Percentiles rank a stretch among this genome's conserved stretches.
These are phyloP conservation scores for Epichloe aotearoae DNA, from an alignment of 2,329 filamentous ascomycete genomes.

Conservation along the genomic window DNA sequence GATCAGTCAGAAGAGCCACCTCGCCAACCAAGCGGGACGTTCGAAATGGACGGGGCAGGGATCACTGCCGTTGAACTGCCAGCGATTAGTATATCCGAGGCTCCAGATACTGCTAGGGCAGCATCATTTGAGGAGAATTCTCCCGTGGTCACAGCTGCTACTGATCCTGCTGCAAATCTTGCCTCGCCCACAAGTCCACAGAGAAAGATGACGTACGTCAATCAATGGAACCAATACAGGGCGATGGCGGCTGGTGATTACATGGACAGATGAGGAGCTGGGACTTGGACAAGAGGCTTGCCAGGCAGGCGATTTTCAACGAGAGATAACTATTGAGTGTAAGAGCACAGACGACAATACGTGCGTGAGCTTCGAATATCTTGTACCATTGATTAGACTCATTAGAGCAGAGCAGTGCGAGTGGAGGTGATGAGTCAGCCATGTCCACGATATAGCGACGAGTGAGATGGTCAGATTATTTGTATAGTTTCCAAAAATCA, in stretches of 20 bases:
- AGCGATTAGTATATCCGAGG: conserved; percentile 10
- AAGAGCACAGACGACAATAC: too few species aligned
- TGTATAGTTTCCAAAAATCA: too few species aligned
- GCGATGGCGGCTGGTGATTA: conserved; percentile 1
- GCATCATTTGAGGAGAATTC: neutral
- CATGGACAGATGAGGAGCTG: neutral
- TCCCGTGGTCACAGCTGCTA: conserved; percentile 5
- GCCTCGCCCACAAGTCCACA: conserved; percentile 17
- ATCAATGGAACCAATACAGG: conserved; percentile 23
- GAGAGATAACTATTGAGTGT: too few species aligned
- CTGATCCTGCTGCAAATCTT: conserved; percentile 23
- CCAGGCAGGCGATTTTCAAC: too few species aligned
- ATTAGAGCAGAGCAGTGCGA: too few species aligned
- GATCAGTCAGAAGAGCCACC: conserved; percentile 18
- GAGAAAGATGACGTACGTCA: conserved; percentile 19
- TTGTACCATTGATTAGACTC: too few species aligned
- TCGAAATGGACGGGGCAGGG: conserved; percentile 25
- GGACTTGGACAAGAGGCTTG: neutral
- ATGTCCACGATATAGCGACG: too few species aligned
- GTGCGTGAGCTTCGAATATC: too few species aligned
- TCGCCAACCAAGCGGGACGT: conserved; percentile 16
- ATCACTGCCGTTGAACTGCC: conserved; percentile 21
- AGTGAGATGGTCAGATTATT: too few species aligned
- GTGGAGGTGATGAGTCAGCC: too few species aligned
- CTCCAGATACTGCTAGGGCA: neutral